These are phyloP conservation scores for Prillingera fragicola DNA, from an alignment of 1,284 basidiomycete genomes.

Conservation along the genomic window DNA sequence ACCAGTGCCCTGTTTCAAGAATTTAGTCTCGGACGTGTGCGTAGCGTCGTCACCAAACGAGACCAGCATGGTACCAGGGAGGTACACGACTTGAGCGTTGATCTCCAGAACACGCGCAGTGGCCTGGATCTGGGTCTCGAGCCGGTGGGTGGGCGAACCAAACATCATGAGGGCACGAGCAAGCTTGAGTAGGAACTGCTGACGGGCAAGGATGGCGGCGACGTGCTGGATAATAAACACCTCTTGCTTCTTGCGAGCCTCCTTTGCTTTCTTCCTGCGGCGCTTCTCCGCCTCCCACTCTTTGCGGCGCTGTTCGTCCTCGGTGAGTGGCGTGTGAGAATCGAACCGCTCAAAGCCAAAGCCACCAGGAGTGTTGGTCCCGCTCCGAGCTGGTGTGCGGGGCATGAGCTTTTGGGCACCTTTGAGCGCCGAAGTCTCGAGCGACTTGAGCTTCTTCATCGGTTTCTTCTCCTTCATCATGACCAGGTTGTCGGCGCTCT, in stretches of 20 bases:
- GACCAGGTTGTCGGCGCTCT: constrained; percentile 27
- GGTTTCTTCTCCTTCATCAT: constrained; percentile 26
- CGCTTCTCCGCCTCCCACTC: constrained; percentile 55
- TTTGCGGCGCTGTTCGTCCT: constrained; percentile 48
- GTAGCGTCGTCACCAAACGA: constrained; percentile 78
- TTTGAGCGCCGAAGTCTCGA: constrained; percentile 24
- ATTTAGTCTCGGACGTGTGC: constrained; percentile 78
- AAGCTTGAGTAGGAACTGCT: constrained; percentile 86
- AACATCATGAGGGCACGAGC: constrained; percentile 92
- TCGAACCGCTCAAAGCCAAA: constrained; percentile 31
- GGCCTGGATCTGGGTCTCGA: constrained; percentile 79
- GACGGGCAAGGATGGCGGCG: constrained; percentile 75
- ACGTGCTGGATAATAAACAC: constrained; percentile 84
- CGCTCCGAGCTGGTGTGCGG: neutral
- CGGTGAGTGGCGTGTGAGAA: constrained; percentile 39
- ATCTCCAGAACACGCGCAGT: constrained; percentile 81
- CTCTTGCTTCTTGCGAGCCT: constrained; percentile 68
- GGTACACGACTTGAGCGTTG: constrained; percentile 74
- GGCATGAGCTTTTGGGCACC: constrained; percentile 35
- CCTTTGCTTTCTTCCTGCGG: constrained; percentile 50
- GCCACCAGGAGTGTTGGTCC: neutral
- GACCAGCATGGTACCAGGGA: constrained; percentile 76
- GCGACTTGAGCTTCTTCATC: constrained; percentile 21
- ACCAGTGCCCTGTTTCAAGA: constrained; percentile 69
- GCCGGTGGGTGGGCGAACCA: constrained; percentile 80